These are phyloP conservation scores for Besnoitia besnoiti DNA, from an alignment of 169 alveolate genomes.

Conservation along the genomic window DNA sequence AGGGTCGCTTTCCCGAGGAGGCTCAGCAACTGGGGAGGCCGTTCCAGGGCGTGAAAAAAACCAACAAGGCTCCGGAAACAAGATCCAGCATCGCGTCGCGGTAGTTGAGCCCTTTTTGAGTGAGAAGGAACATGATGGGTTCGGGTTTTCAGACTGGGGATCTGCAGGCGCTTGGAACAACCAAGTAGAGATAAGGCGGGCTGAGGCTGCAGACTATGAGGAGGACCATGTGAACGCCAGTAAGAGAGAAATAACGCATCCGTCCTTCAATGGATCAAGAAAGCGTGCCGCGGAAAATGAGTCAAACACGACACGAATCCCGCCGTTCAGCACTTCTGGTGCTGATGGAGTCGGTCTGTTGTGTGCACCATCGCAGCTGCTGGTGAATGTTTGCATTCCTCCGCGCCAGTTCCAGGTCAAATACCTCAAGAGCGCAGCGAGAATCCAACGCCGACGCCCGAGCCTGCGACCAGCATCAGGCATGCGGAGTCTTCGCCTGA, in stretches of 20 bases:
- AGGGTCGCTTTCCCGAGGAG: neutral
- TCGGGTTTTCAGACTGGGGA: neutral
- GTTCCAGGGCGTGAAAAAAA: too few relatives aligned
- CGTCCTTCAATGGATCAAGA: too few relatives aligned
- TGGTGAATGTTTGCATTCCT: too few relatives aligned
- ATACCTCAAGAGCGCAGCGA: neutral
- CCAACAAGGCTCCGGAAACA: neutral
- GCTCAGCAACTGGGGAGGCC: neutral
- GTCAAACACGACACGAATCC: too few relatives aligned
- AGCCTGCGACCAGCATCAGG: neutral
- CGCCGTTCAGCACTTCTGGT: too few relatives aligned
- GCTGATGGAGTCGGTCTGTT: too few relatives aligned
- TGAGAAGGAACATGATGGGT: neutral
- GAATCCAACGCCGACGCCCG: neutral
- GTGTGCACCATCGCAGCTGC: too few relatives aligned
- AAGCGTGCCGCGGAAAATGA: too few relatives aligned
- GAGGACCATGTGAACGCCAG: neutral
- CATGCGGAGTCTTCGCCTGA: neutral
- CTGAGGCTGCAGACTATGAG: neutral
- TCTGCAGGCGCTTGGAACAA: neutral
- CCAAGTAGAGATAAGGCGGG: neutral
- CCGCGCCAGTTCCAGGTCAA: neutral
- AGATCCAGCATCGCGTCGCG: neutral
- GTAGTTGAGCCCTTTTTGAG: neutral
- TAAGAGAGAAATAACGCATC: neutral